Conservation (phyloP, 139 green algal species). For the Chlorella sp. region DNA sequence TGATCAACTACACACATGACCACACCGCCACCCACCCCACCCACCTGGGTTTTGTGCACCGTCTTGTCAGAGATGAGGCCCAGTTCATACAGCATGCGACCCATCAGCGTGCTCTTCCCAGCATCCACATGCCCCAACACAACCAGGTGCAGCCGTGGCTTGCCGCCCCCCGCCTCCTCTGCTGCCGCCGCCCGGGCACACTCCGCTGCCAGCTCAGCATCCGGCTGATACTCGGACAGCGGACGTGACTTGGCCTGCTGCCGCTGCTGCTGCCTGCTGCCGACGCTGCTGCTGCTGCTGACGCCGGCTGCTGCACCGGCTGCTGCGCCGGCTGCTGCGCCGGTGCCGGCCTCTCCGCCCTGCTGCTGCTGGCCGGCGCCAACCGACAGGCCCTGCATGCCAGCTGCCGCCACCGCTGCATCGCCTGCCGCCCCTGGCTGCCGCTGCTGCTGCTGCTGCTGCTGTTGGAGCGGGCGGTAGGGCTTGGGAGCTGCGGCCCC, state of each 20-base stretch:
- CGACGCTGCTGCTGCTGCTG: neutral
- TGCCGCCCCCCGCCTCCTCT: conserved; percentile 36
- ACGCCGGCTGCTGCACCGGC: neutral
- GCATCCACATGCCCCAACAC: conserved; percentile 97
- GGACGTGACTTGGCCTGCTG: conserved; percentile 13
- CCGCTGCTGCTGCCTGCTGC: neutral
- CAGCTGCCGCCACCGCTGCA: neutral
- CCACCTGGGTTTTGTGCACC: conserved; percentile 36
- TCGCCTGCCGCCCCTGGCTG: neutral
- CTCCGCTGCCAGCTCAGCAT: conserved; percentile 58
- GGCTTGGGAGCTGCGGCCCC: neutral
- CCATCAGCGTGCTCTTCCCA: conserved; percentile 98
- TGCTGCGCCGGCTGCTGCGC: neutral
- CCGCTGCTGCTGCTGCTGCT: neutral
- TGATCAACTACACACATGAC: neutral
- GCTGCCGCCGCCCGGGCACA: conserved; percentile 39
- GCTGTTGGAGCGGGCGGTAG: too few species aligned
- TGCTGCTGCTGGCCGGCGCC: conserved; percentile 3
- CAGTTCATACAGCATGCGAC: conserved; percentile 88
- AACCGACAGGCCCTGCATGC: conserved; percentile 24
- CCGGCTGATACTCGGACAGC: conserved; percentile 62
- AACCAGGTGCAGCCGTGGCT: conserved; percentile 78
- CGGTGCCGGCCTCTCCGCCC: too few species aligned
- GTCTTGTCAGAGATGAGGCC: conserved; percentile 64
- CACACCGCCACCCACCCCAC: neutral